phyloP scores from a whole-genome alignment of 108 stramenopile genomes.

The Fragilaria crotonensis region DNA sequence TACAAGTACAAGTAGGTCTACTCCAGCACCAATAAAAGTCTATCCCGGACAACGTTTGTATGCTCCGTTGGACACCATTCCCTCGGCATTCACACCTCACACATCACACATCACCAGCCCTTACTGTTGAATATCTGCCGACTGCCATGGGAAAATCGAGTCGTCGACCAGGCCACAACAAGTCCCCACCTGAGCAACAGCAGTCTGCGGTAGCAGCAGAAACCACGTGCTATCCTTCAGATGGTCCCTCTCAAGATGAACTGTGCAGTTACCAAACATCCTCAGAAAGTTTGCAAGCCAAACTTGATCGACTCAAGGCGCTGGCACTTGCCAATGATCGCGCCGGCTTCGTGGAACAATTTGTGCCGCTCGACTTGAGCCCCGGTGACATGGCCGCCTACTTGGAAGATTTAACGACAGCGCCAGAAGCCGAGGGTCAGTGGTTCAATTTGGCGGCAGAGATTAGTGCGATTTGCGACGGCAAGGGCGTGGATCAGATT shows the following conservation, averaged over 20 bases:
- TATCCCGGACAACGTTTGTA: too few relatives aligned
- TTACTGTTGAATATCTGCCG: not conserved
- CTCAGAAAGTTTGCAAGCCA: constrained; percentile 24
- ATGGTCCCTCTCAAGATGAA: constrained; percentile 26
- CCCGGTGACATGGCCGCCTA: constrained; percentile 8
- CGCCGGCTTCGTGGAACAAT: constrained; percentile 19
- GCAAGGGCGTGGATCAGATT: constrained; percentile 25
- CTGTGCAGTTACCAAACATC: constrained; percentile 16
- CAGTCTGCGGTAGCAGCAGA: not conserved
- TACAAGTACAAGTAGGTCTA: too few relatives aligned
- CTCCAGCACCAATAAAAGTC: too few relatives aligned
- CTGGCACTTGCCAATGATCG: constrained; percentile 21
- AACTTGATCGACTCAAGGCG: constrained; percentile 20
- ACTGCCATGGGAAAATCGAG: constrained; percentile 22
- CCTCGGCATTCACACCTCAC: too few relatives aligned
- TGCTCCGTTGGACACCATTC: too few relatives aligned
- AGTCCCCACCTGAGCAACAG: not conserved
- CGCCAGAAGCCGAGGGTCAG: constrained; percentile 29
- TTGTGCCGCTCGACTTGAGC: constrained; percentile 36
- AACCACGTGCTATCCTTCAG: constrained; percentile 16
- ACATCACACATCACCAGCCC: not conserved
- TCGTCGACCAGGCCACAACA: not conserved
- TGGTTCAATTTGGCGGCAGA: constrained; percentile 30
- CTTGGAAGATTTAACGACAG: constrained; percentile 28
- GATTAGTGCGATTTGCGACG: constrained; percentile 25